Conservation (phyloP, 345 rosid genomes). For the Pugionium cornutum region DNA sequence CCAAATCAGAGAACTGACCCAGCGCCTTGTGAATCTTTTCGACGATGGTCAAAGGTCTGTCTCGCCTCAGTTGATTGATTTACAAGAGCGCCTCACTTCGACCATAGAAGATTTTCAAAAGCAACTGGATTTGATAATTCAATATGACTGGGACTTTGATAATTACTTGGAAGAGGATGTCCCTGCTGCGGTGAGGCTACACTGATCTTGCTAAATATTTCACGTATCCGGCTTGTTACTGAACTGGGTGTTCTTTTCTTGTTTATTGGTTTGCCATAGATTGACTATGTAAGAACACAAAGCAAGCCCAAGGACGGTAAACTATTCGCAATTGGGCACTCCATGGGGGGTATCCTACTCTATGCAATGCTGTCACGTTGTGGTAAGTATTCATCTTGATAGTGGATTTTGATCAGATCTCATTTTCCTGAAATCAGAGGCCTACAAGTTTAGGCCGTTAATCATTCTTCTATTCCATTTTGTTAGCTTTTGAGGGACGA, state of each 20-base stretch:
- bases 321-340: conserved; percentile 83
- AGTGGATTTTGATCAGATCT: conserved; percentile 12
- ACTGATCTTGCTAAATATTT: conserved; percentile 25
- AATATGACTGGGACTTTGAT: conserved; percentile 98
- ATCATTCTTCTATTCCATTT: conserved; percentile 29
- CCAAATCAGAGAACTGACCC: conserved; percentile 74
- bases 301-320: conserved; percentile 72
- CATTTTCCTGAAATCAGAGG: conserved; percentile 16
- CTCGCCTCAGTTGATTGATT: conserved; percentile 77
- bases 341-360: conserved; percentile 46
- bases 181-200: conserved; percentile 97
- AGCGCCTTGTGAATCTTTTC: conserved; percentile 65
- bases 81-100: conserved; percentile 78
- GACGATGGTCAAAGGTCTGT: conserved; percentile 85
- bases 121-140: conserved; percentile 81
- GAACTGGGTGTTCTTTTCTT: conserved; percentile 32
- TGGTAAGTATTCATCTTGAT: conserved; percentile 28
- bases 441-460: conserved; percentile 4
- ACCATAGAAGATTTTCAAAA: conserved; percentile 90
- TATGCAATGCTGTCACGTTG: conserved; percentile 46
- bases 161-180: conserved; percentile 92
- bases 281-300: conserved; percentile 43
- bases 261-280: conserved; percentile 40
- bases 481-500: conserved; percentile 69
- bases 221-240: conserved; percentile 4